Base-by-base conservation (phyloP, 31 red algal genomes). In the Asparagopsis taxiformis region DNA sequence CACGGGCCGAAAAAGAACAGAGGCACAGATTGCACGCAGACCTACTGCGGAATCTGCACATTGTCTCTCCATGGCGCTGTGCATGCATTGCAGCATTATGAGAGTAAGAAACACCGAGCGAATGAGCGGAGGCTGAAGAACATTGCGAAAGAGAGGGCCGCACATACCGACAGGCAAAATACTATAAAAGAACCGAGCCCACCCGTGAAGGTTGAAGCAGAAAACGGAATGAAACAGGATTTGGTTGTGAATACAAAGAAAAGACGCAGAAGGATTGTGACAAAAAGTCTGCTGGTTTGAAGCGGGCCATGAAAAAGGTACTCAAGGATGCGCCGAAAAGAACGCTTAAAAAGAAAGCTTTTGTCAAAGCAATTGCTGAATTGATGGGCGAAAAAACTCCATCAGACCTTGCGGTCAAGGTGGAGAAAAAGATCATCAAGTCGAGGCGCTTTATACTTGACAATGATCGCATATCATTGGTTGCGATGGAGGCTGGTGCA, bases 101-200 rank as follows among this genome's bases (percentile, higher is more conserved):
- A 76, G 11, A 76, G 70, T 41, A 88, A 78, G 73, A 88, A 88
- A 55, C 83, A 88, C 55, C 59, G 51, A 33, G 82, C 72, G 6
- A 59, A 34, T 19, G 33, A n/a, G n/a, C n/a, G n/a, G n/a, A n/a
- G n/a, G n/a, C n/a, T n/a, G n/a, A n/a, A n/a, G n/a, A n/a, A n/a
- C n/a, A n/a, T n/a, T n/a, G n/a, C n/a, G n/a, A n/a, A n/a, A n/a
- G n/a, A n/a, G n/a, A n/a, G n/a, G n/a, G n/a, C n/a, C n/a, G n/a
- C n/a, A n/a, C n/a, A n/a, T n/a, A n/a, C n/a, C n/a, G n/a, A n/a
- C n/a, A n/a, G n/a, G n/a, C n/a, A n/a, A n/a, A n/a, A n/a, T n/a
- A n/a, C n/a, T n/a, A n/a, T n/a, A n/a, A n/a, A n/a, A n/a, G n/a
- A n/a, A n/a, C n/a, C n/a, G n/a, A n/a, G n/a, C n/a, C n/a, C n/a